Percentiles rank a stretch among this genome's conserved stretches.
Evolutionary conservation across 192 early-diverging fungal genomes (phyloP).

Genomic region (Geosiphon pyriformis): DNA sequence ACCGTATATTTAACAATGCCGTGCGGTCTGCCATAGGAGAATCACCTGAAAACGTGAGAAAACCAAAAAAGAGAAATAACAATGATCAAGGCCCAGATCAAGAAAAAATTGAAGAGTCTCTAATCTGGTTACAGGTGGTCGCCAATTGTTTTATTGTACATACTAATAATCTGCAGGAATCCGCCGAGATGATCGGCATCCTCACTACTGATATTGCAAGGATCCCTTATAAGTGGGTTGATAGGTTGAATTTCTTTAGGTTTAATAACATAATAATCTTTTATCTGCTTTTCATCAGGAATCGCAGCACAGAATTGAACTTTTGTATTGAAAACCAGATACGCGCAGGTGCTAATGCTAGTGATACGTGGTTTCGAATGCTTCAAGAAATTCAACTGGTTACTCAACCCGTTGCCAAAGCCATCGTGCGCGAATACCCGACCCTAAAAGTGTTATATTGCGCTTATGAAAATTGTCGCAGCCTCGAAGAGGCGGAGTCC

Average conservation of each 20-base stretch:
- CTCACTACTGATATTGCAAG: constrained; percentile 30
- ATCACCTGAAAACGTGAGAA: neutral
- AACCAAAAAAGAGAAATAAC: constrained; percentile 3
- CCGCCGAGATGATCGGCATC: constrained; percentile 26
- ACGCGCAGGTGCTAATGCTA: constrained; percentile 22
- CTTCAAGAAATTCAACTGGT: constrained; percentile 40
- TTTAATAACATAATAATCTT: neutral
- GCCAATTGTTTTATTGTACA: constrained; percentile 26
- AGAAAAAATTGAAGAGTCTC: constrained; percentile 25
- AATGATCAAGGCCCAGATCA: constrained; percentile 11
- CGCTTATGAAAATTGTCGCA: constrained; percentile 20
- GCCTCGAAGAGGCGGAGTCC: constrained; percentile 21
- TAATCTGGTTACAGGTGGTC: constrained; percentile 31
- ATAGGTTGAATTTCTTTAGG: neutral
- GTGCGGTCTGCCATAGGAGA: constrained; percentile 21
- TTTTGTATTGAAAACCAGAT: constrained; percentile 19
- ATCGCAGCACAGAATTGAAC: constrained; percentile 13
- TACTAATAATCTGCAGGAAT: constrained; percentile 30
- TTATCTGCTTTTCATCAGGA: neutral
- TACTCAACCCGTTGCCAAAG: constrained; percentile 34
- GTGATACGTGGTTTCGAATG: constrained; percentile 36
- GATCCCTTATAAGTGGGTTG: constrained; percentile 34
- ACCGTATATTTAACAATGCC: constrained; percentile 27
- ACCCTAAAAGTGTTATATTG: constrained; percentile 29
- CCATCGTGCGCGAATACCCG: constrained; percentile 29